Evolutionary conservation across 2,329 filamentous ascomycete species (phyloP).

Genomic region (Microsporum audouinii): DNA sequence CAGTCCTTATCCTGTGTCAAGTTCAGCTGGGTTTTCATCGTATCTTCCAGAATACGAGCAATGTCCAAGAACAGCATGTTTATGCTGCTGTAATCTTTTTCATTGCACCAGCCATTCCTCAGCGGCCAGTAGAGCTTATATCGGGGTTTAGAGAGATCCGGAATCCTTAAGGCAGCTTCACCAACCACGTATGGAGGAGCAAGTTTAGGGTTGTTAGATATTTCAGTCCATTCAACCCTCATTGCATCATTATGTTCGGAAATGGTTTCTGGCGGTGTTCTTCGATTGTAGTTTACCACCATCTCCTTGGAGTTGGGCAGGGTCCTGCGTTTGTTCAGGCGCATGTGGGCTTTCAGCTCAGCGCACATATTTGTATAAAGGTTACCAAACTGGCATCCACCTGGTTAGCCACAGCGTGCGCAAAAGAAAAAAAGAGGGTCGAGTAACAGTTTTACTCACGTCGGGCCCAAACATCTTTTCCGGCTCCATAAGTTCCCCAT

Average conservation of each 20-base stretch:
- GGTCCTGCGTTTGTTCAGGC: slow-evolving; percentile 85
- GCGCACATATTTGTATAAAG: slow-evolving; percentile 70
- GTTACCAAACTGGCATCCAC: slow-evolving; percentile 40
- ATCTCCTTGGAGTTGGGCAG: slow-evolving; percentile 95
- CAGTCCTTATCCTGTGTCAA: slow-evolving; percentile 67
- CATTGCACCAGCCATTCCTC: slow-evolving; percentile 75
- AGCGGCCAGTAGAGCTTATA: slow-evolving; percentile 94
- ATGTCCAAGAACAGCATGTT: slow-evolving; percentile 78
- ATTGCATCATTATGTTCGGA: slow-evolving; percentile 89
- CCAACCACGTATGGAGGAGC: slow-evolving; percentile 73
- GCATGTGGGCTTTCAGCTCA: slow-evolving; percentile 82
- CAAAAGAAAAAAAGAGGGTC: not conserved
- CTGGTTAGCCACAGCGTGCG: not conserved
- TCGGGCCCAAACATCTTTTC: slow-evolving; percentile 87
- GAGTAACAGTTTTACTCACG: slow-evolving; percentile 35
- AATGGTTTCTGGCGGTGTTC: slow-evolving; percentile 73
- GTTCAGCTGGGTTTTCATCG: slow-evolving; percentile 73
- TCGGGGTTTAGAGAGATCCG: slow-evolving; percentile 75
- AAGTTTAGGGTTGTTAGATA: slow-evolving; percentile 47
- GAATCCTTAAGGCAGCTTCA: slow-evolving; percentile 69
- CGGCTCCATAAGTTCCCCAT: slow-evolving; percentile 39
- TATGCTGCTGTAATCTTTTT: slow-evolving; percentile 71
- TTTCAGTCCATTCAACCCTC: slow-evolving; percentile 89
- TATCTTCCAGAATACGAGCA: slow-evolving; percentile 73
- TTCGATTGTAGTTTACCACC: slow-evolving; percentile 85